Evolutionary conservation across 495 filamentous ascomycete species (phyloP), one percentile per base, ranked within the genome.

Genomic region (Monascus purpureus): DNA sequence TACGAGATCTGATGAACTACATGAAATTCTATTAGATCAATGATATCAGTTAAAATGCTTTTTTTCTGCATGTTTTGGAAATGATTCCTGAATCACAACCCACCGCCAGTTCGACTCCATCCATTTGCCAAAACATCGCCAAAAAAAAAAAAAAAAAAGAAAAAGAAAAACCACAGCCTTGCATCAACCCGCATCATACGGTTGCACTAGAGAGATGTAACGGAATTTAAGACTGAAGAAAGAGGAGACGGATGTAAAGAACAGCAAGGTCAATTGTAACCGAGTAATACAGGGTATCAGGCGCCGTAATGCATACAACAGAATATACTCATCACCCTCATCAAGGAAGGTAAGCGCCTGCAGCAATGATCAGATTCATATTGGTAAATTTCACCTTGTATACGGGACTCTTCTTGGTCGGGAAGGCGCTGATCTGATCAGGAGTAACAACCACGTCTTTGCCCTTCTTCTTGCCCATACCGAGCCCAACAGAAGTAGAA

Each of bases 381-480:
- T 80, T 67, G 2, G 90, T 95, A 49, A 93, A 94, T 47, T 75
- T 72, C 28, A 93, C 88, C 63, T 87, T 93, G 52, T 90, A 79
- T 5, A 97, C 82, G 2, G 90, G 85, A 14, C 79, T 84, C 63
- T 90, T 93, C 71, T 96, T 97, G 12, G 90, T 95, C 0, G 82
- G 77, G 46, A 93, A 95, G 3, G 80, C 85, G 40, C 73, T 77
- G 55, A 96, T 84, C 58, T 96, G 88, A 46, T 97, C 90, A 0
- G 84, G 73, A 2, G 82, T 90, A 17, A 94, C 80, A 37, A 82
- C 77, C 4, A 85, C 77, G 37, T 94, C 88, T 56, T 94, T 94
- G 30, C 75, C 74, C 52, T 82, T 86, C 63, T 82, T 87, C 67
- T 86, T 83, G 12, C 71, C 62, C 13, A 69, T 60, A 3, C 55